Conservation (phyloP, 1,284 basidiomycete genomes). For the Fomes fomentarius region DNA sequence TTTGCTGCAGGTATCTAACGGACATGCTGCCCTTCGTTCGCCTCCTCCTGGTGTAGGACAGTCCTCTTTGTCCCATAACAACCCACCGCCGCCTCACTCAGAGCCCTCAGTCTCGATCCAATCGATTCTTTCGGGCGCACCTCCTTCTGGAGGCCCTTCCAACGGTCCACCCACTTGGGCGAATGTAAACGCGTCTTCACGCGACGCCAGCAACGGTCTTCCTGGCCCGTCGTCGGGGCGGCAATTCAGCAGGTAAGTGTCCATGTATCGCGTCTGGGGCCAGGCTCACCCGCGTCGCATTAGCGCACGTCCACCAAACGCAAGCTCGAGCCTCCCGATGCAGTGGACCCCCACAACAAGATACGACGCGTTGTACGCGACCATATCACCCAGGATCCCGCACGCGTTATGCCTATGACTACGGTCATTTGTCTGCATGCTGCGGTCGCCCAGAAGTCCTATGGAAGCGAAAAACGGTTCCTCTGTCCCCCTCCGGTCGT, state of each 20-base stretch:
- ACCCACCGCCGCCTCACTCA: conserved; percentile 9
- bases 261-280: neutral
- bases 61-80: conserved; percentile 36
- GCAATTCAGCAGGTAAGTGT: conserved; percentile 16
- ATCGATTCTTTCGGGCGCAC: conserved; percentile 38
- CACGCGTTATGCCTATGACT: conserved; percentile 81
- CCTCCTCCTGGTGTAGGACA: conserved; percentile 27
- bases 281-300: conserved; percentile 11
- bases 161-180: conserved; percentile 36
- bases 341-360: conserved; percentile 74
- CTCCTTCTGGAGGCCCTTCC: conserved; percentile 8
- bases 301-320: conserved; percentile 59
- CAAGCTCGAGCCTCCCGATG: conserved; percentile 69
- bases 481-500: conserved; percentile 89
- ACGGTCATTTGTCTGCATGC: conserved; percentile 88
- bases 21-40: conserved; percentile 26
- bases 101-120: conserved; percentile 41
- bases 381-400: conserved; percentile 72
- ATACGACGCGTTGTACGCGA: conserved; percentile 81
- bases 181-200: conserved; percentile 20
- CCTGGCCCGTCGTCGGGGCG: conserved; percentile 16
- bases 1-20: conserved; percentile 33
- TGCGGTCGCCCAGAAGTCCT: conserved; percentile 90
- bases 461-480: conserved; percentile 91
- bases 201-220: conserved; percentile 14